These are phyloP conservation scores for Yamadazyma ubonensis DNA, from an alignment of 805 yeast genomes.

Conservation along the genomic window DNA sequence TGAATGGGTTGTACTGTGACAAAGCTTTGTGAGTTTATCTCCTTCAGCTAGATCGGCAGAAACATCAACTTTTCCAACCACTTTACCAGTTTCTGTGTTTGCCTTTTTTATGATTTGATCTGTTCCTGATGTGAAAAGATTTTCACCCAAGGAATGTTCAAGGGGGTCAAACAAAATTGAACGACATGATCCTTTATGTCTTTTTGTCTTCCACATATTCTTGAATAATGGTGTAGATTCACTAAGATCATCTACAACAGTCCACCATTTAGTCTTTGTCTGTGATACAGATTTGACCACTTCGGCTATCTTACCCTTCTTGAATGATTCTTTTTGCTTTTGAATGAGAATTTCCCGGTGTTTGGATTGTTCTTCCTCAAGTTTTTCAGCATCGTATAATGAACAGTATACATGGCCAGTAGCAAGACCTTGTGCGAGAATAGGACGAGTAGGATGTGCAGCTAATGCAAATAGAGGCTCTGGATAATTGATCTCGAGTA, in stretches of 20 bases:
- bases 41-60: conserved; percentile 20
- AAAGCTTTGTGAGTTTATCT: conserved; percentile 43
- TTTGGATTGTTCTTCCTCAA: conserved; percentile 34
- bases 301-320: conserved; percentile 21
- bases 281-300: conserved; percentile 30
- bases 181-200: conserved; percentile 89
- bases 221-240: conserved; percentile 29
- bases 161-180: conserved; percentile 63
- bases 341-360: conserved; percentile 23
- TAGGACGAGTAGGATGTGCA: conserved; percentile 72
- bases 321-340: conserved; percentile 25
- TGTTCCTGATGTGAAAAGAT: conserved; percentile 69
- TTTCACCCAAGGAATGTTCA: conserved; percentile 44
- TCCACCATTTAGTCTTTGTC: conserved; percentile 48
- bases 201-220: conserved; percentile 74
- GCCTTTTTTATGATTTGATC: conserved; percentile 81
- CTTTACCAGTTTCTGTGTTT: conserved; percentile 69
- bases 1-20: conserved; percentile 46
- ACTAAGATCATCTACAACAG: conserved; percentile 28
- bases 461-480: conserved; percentile 76
- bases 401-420: conserved; percentile 72
- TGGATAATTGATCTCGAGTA: conserved; percentile 45
- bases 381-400: conserved; percentile 50
- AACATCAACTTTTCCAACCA: conserved; percentile 50
- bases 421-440: conserved; percentile 71